phyloP scores from a whole-genome alignment of 2,329 filamentous ascomycete genomes.

The Colletotrichum chlorophyti region DNA sequence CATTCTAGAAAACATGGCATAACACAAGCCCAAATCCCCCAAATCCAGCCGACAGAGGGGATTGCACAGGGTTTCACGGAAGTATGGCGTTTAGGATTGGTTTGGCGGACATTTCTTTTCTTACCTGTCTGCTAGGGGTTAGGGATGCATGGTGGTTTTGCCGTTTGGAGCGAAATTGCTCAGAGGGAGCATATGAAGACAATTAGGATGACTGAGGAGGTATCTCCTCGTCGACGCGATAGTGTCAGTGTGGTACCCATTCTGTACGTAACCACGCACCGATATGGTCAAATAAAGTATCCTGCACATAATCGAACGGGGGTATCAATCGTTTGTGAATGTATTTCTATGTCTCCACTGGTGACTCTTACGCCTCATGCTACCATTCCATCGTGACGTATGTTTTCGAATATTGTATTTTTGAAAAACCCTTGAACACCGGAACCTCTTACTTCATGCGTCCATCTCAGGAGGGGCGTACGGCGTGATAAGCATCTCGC shows the following conservation, averaged over 20 bases:
- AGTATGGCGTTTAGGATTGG: conserved; percentile 18
- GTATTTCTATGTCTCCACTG: conserved; percentile 25
- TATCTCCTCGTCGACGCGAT: background rate
- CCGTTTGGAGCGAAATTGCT: too few species aligned
- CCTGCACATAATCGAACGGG: conserved; percentile 21
- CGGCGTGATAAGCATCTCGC: conserved; percentile 80
- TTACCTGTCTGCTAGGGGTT: background rate
- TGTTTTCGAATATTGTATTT: conserved; percentile 19
- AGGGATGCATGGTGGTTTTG: background rate
- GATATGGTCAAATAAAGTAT: conserved; percentile 18
- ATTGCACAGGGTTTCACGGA: conserved; percentile 13
- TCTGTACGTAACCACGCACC: conserved; percentile 15
- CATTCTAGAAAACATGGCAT: conserved; percentile 16
- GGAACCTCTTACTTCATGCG: background rate
- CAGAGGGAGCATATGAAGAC: background rate
- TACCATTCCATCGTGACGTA: conserved; percentile 14
- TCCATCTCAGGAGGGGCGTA: conserved; percentile 68
- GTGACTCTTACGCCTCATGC: conserved; percentile 21
- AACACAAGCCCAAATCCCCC: background rate
- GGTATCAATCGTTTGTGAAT: conserved; percentile 30
- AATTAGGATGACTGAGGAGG: background rate
- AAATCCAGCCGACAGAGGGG: background rate
- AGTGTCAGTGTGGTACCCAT: background rate
- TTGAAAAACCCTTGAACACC: background rate
- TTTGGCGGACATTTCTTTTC: background rate